phyloP scores from a whole-genome alignment of 129 eudicot genomes.

The Flaveria sonorensis region DNA sequence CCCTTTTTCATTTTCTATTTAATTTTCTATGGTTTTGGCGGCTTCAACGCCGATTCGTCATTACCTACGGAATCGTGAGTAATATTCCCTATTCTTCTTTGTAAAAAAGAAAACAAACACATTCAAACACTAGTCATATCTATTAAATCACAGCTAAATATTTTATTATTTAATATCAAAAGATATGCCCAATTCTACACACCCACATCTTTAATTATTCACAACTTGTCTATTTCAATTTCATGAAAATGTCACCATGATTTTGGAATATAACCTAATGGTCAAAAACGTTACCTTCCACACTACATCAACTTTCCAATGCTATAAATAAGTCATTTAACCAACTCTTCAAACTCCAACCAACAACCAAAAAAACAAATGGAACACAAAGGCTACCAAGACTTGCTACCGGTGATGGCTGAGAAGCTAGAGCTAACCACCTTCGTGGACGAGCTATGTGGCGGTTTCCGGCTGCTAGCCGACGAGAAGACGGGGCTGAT shows the following conservation, averaged over 20 bases:
- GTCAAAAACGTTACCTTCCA: constrained; percentile 16
- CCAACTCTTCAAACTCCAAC: constrained; percentile 1
- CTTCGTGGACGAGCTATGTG: constrained; percentile 73
- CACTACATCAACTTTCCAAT: neutral
- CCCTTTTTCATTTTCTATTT: no score
- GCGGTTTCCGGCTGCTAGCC: constrained; percentile 69
- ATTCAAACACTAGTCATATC: no score
- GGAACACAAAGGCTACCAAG: constrained; percentile 56
- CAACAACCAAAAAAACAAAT: neutral
- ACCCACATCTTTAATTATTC: neutral
- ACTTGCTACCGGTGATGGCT: constrained; percentile 87
- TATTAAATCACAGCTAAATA: neutral
- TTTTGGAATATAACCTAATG: constrained; percentile 2
- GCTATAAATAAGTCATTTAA: constrained; percentile 20
- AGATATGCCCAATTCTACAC: neutral
- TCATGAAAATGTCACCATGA: constrained; percentile 1
- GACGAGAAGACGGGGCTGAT: constrained; percentile 63
- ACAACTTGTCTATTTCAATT: neutral
- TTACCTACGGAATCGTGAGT: no score
- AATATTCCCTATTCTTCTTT: no score
- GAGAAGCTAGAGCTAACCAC: constrained; percentile 71
- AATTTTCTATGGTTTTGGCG: no score
- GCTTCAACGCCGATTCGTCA: no score
- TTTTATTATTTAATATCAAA: neutral
- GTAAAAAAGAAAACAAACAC: no score